A percentile compares a stretch with the other conserved stretches of the same genome.
phyloP scores from a whole-genome alignment of 768 basidiomycete genomes.

The Strobilomyces echinocephalus region DNA sequence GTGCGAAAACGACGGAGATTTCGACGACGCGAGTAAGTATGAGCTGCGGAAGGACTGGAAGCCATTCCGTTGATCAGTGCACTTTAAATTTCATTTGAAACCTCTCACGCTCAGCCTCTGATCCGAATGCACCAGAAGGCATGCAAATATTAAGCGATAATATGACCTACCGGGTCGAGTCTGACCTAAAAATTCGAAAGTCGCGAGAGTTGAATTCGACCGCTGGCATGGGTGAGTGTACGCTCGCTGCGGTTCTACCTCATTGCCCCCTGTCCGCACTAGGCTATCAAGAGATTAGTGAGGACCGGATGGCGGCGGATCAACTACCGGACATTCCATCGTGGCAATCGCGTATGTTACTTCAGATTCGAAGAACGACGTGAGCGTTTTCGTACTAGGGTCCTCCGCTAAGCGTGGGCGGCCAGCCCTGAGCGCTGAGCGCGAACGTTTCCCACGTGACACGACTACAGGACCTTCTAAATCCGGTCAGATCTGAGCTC shows the following conservation, averaged over 20 bases:
- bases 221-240: not conserved
- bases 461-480: constrained; percentile 31
- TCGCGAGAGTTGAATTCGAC: not conserved
- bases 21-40: not conserved
- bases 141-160: not conserved
- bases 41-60: not conserved
- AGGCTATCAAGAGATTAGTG: not conserved
- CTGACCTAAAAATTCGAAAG: not conserved
- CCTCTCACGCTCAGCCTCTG: constrained; percentile 3
- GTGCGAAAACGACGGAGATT: constrained; percentile 24
- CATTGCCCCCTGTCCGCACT: not conserved
- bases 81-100: not conserved
- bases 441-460: constrained; percentile 14
- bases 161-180: not conserved
- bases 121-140: not conserved
- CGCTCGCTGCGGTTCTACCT: not conserved
- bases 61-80: not conserved
- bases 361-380: not conserved
- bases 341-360: not conserved
- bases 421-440: not conserved
- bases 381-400: too few species aligned
- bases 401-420: too few species aligned
- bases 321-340: not conserved
- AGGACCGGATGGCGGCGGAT: too few species aligned
- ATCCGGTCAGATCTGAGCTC: constrained; percentile 14